Base-by-base conservation (phyloP, 2,329 filamentous ascomycete species). In the Xylaria sp. region DNA sequence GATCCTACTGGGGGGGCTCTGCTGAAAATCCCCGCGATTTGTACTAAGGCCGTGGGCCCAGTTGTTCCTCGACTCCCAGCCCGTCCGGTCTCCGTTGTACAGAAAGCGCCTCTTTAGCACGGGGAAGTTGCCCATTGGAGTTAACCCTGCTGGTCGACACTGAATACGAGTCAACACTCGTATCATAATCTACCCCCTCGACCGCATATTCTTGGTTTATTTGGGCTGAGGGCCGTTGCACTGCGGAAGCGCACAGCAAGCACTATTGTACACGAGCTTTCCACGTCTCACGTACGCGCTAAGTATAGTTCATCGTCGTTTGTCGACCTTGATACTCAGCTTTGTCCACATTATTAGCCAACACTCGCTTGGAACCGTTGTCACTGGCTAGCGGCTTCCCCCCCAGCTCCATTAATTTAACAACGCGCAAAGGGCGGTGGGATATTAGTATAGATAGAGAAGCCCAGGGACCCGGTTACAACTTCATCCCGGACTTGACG, bases 91-190 rank as follows among this genome's bases (percentile, higher is more conserved):
- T 62, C 65, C 62, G 72, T 75, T 62, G 71, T 68, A 75, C 73
- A 72, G 69, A 66, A 67, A 72, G 67, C 72, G 72, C 72, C 73
- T 73, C 71, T 69, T 68, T 71, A 64, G 70, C 68, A 72, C 72
- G 70, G 71, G 70, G 70, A 73, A 66, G 65, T 57, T 67, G 68
- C 70, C 72, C 69, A 75, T 75, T 75, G 73, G 73, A 66, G 69
- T 73, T 64, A 60, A 62, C 58, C 65, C 65, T 68, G 63, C 64
- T 66, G 55, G 63, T 63, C 66, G 58, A 66, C 65, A 60, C 63
- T 73, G 72, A 74, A 75, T 75, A 75, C 73, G 73, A 75, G 72
- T 67, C 62, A 66, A 67, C 68, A 60, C 68, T 68, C 70, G 70
- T 72, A 62, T 68, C 62, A 66, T 62, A 65, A n/a, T 58, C 63